Conservation (phyloP, 139 green algal species). For the Coelastrella sp. region DNA sequence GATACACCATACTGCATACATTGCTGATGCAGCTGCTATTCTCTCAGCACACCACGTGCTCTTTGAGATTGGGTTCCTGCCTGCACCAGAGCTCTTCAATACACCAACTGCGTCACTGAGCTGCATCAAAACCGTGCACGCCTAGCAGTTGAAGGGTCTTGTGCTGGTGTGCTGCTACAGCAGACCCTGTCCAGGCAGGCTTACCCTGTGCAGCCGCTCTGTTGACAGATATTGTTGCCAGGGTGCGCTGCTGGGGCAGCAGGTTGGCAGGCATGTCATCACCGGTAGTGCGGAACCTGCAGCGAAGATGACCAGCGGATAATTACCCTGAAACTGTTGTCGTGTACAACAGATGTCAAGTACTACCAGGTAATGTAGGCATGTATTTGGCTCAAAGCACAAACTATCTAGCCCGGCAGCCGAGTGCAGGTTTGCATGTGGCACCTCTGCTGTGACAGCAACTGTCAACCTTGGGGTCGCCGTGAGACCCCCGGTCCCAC, state of each 20-base stretch:
- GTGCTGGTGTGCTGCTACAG: not conserved
- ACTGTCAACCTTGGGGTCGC: not conserved
- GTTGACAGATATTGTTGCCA: not conserved
- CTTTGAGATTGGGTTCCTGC: no score
- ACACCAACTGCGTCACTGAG: no score
- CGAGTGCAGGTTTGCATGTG: not conserved
- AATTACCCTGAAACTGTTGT: not conserved
- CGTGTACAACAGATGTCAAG: not conserved
- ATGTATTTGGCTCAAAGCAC: not conserved
- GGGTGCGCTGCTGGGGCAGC: slow-evolving; percentile 16
- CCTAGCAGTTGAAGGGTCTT: not conserved
- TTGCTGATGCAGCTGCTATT: no score
- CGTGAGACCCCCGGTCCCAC: not conserved
- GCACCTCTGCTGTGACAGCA: no score
- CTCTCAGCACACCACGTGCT: no score
- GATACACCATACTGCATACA: no score
- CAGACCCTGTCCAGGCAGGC: not conserved
- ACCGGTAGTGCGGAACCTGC: slow-evolving; percentile 30
- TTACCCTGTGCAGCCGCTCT: not conserved
- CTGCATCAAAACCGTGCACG: not conserved
- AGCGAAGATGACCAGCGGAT: not conserved
- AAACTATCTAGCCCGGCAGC: not conserved
- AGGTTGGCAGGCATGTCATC: slow-evolving; percentile 16
- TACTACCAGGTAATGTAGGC: not conserved
- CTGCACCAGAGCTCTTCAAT: no score